A percentile compares a stretch with the other conserved stretches of the same genome.
Conservation (phyloP, 352 stramenopile genomes). For the Aphanomyces invadans region DNA sequence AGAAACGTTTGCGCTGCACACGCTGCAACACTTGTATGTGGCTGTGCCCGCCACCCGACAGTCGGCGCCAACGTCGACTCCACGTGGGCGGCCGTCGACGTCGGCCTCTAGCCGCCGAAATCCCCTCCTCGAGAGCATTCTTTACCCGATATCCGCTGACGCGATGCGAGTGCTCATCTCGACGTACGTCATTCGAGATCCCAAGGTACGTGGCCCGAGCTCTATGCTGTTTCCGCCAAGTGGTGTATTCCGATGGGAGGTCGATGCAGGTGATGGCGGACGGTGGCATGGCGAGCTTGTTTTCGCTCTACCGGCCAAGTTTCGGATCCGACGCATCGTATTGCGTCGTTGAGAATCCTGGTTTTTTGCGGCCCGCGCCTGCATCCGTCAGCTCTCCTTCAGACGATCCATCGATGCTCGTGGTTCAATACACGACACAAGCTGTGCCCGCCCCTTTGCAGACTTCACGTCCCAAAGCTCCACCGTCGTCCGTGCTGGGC, state of each 20-base stretch:
- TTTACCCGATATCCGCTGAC: not conserved
- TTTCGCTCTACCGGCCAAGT: not conserved
- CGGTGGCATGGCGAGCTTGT: not conserved
- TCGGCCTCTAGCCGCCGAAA: not conserved
- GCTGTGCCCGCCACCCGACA: not conserved
- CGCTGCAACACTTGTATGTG: not conserved
- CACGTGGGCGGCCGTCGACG: too few species aligned
- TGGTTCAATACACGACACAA: constrained; percentile 4
- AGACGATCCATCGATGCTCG: not conserved
- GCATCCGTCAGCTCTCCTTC: not conserved
- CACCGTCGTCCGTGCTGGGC: not conserved
- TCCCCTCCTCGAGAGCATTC: not conserved
- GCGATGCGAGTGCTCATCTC: not conserved
- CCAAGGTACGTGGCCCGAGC: not conserved
- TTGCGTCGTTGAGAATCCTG: constrained; percentile 1
- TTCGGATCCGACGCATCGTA: not conserved
- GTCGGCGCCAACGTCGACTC: too few species aligned
- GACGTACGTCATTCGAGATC: constrained; percentile 5
- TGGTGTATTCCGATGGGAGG: too few species aligned
- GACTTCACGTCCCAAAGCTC: not conserved
- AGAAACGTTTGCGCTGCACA: not conserved
- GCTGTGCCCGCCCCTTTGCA: too few species aligned
- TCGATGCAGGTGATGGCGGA: not conserved
- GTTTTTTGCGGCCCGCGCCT: not conserved
- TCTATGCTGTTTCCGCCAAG: too few species aligned